Conservation (phyloP, 2,329 filamentous ascomycete species). For the Pyrenochaeta sp. region DNA sequence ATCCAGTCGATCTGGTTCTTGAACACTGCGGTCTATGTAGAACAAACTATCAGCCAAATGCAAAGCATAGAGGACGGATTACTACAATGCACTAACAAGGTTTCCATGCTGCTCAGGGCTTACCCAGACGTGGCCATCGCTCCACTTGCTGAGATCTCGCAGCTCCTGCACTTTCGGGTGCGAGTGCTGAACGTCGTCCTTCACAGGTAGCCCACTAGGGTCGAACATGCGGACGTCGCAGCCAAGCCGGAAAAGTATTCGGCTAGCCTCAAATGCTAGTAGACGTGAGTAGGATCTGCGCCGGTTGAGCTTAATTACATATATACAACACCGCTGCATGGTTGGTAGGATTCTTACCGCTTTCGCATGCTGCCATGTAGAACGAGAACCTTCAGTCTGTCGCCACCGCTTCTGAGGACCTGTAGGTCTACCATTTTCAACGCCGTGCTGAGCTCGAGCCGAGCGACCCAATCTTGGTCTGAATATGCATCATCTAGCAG, state of each 20-base stretch:
- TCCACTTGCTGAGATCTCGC: constrained; percentile 68
- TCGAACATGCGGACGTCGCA: constrained; percentile 72
- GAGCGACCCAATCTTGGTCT: constrained; percentile 63
- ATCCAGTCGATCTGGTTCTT: constrained; percentile 78
- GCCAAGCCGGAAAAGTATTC: constrained; percentile 70
- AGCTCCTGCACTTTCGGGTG: constrained; percentile 71
- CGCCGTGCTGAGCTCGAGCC: constrained; percentile 64
- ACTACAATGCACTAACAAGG: constrained; percentile 52
- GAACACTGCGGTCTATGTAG: constrained; percentile 66
- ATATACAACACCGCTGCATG: not conserved
- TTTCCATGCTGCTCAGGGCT: constrained; percentile 74
- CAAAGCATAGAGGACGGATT: not conserved
- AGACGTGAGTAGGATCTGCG: constrained; percentile 67
- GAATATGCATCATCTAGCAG: constrained; percentile 53
- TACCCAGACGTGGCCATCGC: constrained; percentile 72
- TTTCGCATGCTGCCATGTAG: constrained; percentile 67
- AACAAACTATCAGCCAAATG: not conserved
- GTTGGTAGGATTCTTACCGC: constrained; percentile 41
- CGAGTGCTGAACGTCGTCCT: constrained; percentile 66
- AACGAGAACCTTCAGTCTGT: constrained; percentile 65
- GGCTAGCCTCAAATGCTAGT: constrained; percentile 66
- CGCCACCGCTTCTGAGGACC: constrained; percentile 45
- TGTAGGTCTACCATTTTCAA: constrained; percentile 62
- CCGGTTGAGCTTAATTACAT: constrained; percentile 6
- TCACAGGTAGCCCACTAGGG: constrained; percentile 67